These are phyloP conservation scores for Sporothrix dimorphospora DNA, from an alignment of 2,329 filamentous ascomycete species.

Conservation along the genomic window DNA sequence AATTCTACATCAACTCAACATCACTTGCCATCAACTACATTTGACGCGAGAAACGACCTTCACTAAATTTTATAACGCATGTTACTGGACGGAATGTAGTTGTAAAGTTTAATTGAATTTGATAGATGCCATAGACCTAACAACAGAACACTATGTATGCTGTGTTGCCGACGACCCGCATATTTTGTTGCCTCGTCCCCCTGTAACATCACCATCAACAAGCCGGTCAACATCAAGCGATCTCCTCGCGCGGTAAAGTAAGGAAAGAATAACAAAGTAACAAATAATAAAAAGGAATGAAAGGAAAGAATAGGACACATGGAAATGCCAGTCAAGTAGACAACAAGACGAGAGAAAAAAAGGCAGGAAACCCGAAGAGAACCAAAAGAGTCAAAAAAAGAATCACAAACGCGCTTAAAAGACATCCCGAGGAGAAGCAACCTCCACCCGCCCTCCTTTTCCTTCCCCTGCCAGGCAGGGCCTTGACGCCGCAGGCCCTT, in stretches of 20 bases:
- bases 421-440: not conserved
- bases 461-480: slow-evolving; percentile 9
- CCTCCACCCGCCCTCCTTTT: not conserved
- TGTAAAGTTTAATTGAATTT: not conserved
- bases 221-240: not conserved
- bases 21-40: not conserved
- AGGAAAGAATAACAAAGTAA: not conserved
- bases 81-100: not conserved
- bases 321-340: not conserved
- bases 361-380: not conserved
- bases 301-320: not conserved
- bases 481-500: slow-evolving; percentile 21
- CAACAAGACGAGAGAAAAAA: not conserved
- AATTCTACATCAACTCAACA: not conserved
- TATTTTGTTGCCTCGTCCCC: slow-evolving; percentile 7
- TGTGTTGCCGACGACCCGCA: not conserved
- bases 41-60: not conserved
- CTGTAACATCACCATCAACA: not conserved
- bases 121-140: not conserved
- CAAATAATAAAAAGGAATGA: not conserved
- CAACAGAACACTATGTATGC: slow-evolving; percentile 1
- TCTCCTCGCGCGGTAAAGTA: not conserved
- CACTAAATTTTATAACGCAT: not conserved
- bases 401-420: not conserved
- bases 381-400: not conserved